Evolutionary conservation across 495 filamentous ascomycete species (phyloP).

Genomic region (Beverwykella pulmonaria): DNA sequence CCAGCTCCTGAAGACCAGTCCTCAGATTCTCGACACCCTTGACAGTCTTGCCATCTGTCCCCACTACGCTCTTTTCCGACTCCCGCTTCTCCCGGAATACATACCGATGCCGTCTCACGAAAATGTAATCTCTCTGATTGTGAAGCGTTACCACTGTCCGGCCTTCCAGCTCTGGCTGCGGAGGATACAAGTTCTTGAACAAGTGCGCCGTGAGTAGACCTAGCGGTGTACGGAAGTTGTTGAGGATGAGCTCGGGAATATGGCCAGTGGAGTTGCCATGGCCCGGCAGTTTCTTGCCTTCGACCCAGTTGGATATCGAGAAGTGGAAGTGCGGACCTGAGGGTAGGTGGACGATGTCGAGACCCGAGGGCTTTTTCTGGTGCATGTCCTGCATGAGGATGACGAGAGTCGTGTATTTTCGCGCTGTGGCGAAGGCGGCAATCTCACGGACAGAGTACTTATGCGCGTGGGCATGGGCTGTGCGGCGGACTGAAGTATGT

Average conservation of each 20-base stretch:
- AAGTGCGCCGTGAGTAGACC: conserved; percentile 86
- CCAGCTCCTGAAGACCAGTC: conserved; percentile 82
- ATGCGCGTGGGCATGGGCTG: conserved; percentile 74
- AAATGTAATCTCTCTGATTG: conserved; percentile 96
- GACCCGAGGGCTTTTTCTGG: conserved; percentile 70
- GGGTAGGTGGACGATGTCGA: conserved; percentile 83
- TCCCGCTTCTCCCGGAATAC: conserved; percentile 83
- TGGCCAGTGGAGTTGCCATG: conserved; percentile 89
- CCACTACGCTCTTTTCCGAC: conserved; percentile 86
- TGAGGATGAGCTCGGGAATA: conserved; percentile 89
- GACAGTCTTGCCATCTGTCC: conserved; percentile 82
- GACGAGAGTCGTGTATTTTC: conserved; percentile 76
- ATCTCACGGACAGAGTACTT: conserved; percentile 92
- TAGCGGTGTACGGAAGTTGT: conserved; percentile 92
- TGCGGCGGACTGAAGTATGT: conserved; percentile 56
- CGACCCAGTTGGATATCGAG: conserved; percentile 79
- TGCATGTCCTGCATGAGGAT: conserved; percentile 74
- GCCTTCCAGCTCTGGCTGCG: conserved; percentile 77
- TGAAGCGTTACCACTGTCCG: conserved; percentile 89
- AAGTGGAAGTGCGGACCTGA: conserved; percentile 87
- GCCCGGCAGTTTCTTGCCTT: conserved; percentile 78
- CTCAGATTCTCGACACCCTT: conserved; percentile 79
- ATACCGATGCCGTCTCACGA: conserved; percentile 86
- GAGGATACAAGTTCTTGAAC: conserved; percentile 81
- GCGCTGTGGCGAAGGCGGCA: conserved; percentile 75